Conservation (phyloP, 2,329 filamentous ascomycete species). For the Botrytis squamosa region DNA sequence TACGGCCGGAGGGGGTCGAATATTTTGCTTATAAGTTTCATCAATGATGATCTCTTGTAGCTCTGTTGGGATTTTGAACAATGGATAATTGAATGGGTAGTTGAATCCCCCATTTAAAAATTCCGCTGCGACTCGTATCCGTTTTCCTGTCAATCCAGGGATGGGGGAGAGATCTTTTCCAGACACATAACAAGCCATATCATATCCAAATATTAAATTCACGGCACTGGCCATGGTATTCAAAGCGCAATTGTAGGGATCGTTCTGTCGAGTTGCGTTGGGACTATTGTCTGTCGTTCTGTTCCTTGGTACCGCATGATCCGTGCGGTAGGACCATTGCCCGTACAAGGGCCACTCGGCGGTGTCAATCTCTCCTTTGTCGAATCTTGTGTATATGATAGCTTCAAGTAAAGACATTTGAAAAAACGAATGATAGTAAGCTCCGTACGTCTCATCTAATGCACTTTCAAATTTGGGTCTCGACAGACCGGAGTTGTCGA, state of each 20-base stretch:
- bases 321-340: not conserved
- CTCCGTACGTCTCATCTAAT: not conserved
- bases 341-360: slow-evolving; percentile 1
- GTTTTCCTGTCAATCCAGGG: not conserved
- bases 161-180: not conserved
- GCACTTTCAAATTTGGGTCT: not conserved
- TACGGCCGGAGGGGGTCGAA: not conserved
- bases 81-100: slow-evolving; percentile 7
- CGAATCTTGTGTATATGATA: not conserved
- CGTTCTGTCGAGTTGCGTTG: not conserved
- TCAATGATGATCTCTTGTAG: not conserved
- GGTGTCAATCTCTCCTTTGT: not conserved
- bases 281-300: slow-evolving; percentile 13
- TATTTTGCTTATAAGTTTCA: not conserved
- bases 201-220: slow-evolving; percentile 10
- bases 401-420: not conserved
- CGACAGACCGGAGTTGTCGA: not conserved
- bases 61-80: slow-evolving; percentile 1
- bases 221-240: not conserved
- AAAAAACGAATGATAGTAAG: not conserved
- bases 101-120: slow-evolving; percentile 12
- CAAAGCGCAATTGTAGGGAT: not conserved
- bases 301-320: fast-evolving
- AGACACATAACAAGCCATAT: not conserved
- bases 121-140: slow-evolving; percentile 8